Evolutionary conservation across 2,329 filamentous ascomycete species (phyloP).

Genomic region (Lachnellula occidentalis): DNA sequence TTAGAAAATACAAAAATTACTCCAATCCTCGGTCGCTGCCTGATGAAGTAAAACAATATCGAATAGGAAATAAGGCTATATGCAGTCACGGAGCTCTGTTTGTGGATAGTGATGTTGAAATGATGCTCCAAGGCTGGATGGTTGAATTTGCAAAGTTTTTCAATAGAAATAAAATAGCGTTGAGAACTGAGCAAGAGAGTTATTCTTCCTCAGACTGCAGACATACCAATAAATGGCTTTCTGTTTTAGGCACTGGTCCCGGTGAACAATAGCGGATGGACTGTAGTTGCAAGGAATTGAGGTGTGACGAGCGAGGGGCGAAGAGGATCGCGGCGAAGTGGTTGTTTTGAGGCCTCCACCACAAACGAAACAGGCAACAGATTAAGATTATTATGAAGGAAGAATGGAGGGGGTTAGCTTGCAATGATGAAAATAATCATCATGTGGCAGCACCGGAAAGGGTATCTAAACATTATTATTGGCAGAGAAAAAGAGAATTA

Average conservation of each 20-base stretch:
- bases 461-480: background rate
- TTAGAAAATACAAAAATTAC: background rate
- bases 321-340: background rate
- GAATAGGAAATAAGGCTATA: background rate
- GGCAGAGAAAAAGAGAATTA: background rate
- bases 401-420: background rate
- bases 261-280: background rate
- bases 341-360: background rate
- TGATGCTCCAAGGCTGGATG: too few species aligned
- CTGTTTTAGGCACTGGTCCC: too few species aligned
- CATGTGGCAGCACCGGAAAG: background rate
- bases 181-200: too few species aligned
- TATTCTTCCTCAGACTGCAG: too few species aligned
- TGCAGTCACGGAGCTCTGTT: background rate
- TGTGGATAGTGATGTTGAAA: too few species aligned
- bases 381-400: background rate
- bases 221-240: too few species aligned
- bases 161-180: too few species aligned
- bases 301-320: background rate
- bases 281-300: background rate
- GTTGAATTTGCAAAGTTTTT: too few species aligned
- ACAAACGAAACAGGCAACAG: background rate
- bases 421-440: background rate
- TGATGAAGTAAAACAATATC: background rate
- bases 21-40: background rate